phyloP scores from a whole-genome alignment of 495 filamentous ascomycete species.

The Baudoinia panamericana region DNA sequence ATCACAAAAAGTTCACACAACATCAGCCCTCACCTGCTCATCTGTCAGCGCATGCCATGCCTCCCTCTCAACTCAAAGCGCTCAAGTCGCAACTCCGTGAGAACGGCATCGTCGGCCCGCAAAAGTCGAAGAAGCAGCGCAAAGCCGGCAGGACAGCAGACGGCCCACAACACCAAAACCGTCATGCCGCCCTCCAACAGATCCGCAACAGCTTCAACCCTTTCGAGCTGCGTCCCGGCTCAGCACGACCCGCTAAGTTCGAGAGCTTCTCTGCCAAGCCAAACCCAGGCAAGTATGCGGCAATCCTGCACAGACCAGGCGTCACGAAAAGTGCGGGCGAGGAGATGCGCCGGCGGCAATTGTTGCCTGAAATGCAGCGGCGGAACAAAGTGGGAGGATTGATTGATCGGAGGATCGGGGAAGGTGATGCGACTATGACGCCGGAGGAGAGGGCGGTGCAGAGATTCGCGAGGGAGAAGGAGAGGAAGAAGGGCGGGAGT shows the following conservation, averaged over 20 bases:
- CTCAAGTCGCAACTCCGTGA: conserved; percentile 79
- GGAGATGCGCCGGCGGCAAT: conserved; percentile 67
- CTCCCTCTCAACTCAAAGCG: conserved; percentile 90
- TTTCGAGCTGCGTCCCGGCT: conserved; percentile 71
- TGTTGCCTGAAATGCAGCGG: conserved; percentile 72
- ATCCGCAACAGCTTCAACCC: conserved; percentile 96
- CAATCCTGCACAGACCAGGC: conserved; percentile 53
- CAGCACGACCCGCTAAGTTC: conserved; percentile 55
- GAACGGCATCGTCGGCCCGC: conserved; percentile 74
- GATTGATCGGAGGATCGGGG: conserved; percentile 85
- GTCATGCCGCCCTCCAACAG: conserved; percentile 56
- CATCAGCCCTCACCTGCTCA: not conserved
- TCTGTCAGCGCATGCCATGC: conserved; percentile 41
- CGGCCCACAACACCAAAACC: conserved; percentile 50
- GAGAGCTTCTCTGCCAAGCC: conserved; percentile 42
- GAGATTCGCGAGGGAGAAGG: conserved; percentile 76
- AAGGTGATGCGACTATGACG: conserved; percentile 86
- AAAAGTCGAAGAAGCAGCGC: conserved; percentile 83
- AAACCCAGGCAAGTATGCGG: conserved; percentile 39
- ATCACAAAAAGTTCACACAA: not conserved
- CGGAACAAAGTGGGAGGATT: conserved; percentile 86
- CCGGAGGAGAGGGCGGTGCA: conserved; percentile 87
- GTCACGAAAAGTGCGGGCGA: conserved; percentile 77
- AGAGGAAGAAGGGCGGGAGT: conserved; percentile 52
- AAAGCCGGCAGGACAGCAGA: conserved; percentile 53